These are phyloP conservation scores for Arachis monticola DNA, from an alignment of 331 rosid genomes.

Conservation along the genomic window DNA sequence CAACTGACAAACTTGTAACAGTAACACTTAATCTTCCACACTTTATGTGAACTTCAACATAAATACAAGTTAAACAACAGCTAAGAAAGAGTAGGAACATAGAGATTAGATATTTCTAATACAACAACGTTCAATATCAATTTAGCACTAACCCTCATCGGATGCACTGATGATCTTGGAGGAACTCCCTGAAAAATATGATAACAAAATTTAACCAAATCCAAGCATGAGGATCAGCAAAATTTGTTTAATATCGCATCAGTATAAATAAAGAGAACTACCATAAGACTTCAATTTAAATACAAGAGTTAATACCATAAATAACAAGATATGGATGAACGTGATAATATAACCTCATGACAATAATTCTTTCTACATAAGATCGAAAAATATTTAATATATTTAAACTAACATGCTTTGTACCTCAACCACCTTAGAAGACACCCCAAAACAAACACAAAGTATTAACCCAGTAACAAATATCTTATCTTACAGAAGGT, in stretches of 20 bases:
- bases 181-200: constrained; percentile 85
- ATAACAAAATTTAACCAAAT: constrained; percentile 34
- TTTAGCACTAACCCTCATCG: constrained; percentile 86
- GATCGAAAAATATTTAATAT: too few relatives aligned
- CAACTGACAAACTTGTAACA: constrained; percentile 17
- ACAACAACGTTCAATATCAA: constrained; percentile 30
- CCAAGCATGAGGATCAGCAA: constrained; percentile 24
- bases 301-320: constrained; percentile 33
- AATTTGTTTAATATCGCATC: constrained; percentile 19
- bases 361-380: constrained; percentile 18
- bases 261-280: constrained; percentile 3
- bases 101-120: constrained; percentile 5
- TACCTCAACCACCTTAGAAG: constrained; percentile 22
- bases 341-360: constrained; percentile 26
- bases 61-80: constrained; percentile 20
- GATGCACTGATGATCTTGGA: constrained; percentile 95
- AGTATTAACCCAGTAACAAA: constrained; percentile 18
- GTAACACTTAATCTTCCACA: constrained; percentile 9
- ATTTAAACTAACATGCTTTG: constrained; percentile 26
- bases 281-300: constrained; percentile 15
- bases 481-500: constrained; percentile 19
- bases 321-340: constrained; percentile 29
- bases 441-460: constrained; percentile 4
- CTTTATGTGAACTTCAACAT: constrained; percentile 32
- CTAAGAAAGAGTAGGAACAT: neutral